Conservation (phyloP, 805 yeast genomes). For the Lachancea fermentati region DNA sequence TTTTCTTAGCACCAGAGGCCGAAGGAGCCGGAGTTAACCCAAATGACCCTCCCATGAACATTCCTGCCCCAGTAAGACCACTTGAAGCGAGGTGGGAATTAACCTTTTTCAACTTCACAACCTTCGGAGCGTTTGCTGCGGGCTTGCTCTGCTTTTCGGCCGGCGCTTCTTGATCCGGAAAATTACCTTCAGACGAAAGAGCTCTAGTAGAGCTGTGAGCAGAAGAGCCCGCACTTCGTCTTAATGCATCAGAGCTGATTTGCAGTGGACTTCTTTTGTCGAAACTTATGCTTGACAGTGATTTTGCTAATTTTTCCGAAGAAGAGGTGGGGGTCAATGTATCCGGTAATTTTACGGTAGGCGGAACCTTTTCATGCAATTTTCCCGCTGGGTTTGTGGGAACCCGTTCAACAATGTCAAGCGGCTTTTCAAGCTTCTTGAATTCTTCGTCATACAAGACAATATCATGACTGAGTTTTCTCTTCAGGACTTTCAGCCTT, state of each 20-base stretch:
- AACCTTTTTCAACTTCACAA: slow-evolving; percentile 1
- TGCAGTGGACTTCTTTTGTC: slow-evolving; percentile 3
- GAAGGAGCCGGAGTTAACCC: slow-evolving; percentile 2
- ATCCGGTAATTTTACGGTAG: not conserved
- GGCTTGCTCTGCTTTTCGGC: slow-evolving; percentile 3
- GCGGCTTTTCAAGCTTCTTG: slow-evolving; percentile 3
- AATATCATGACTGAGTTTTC: slow-evolving; percentile 13
- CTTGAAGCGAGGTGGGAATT: slow-evolving; percentile 6
- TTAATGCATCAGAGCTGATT: not conserved
- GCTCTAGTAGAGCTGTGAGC: not conserved
- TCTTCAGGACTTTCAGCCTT: slow-evolving; percentile 19
- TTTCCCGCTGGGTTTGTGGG: not conserved
- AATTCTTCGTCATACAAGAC: slow-evolving; percentile 11
- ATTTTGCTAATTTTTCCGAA: slow-evolving; percentile 1
- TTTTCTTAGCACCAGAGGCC: slow-evolving; percentile 1
- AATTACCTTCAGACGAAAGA: not conserved
- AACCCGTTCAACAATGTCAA: not conserved
- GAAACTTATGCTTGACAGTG: not conserved
- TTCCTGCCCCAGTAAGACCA: slow-evolving; percentile 8
- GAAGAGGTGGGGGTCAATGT: not conserved
- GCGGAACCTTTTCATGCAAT: not conserved
- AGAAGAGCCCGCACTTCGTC: not conserved
- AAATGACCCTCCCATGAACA: slow-evolving; percentile 7
- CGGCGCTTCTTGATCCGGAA: slow-evolving; percentile 3
- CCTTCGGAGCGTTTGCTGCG: not conserved